Evolutionary conservation across 2,329 filamentous ascomycete genomes (phyloP), one percentile per base, ranked within the genome.

Genomic region (Hypoxylon sp.): DNA sequence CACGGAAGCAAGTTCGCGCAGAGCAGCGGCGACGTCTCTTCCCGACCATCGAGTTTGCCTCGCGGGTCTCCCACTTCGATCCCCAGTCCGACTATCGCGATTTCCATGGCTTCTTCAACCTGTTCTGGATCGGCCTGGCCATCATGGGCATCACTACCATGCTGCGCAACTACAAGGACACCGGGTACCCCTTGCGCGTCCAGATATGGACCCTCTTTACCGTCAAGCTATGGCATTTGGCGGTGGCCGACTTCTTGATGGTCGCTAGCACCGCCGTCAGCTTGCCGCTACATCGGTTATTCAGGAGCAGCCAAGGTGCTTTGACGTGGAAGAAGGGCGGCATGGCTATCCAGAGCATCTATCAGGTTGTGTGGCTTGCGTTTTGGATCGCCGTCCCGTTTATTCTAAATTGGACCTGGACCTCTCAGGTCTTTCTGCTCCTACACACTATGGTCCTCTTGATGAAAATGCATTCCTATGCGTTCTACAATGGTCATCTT

Each of bases 381-480:
- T 82, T 95, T 66, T 98, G 95, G 95, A 89, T 96, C 65, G 84
- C 86, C 76, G 88, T 93, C 75, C 96, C 96, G 0, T 98, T 98
- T 70, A 78, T 90, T 71, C 84, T 96, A 7, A 85, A 91, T 53
- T 99, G 96, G 96, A 92, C 93, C 2, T 99, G 96, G 96, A 99
- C 96, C 0, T 90, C 95, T 2, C 96, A 98, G 76, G 96, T 99
- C 38, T 99, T 96, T 78, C 87, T 99, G 72, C 91, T 94, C 9
- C 83, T 99, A 32, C 96, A 99, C 79, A 91, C 93, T 44, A 88
- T 99, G 79, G 91, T 93, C 6, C 84, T 99, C 18, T 88, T 97
- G 52, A 99, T 99, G 96, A 99, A 99, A 83, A 96, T 98, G 89
- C 96, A 99, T 78, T 97, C 94, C 4, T 99, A 97, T 75, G 92